phyloP scores from a whole-genome alignment of 176 grass and related monocot genomes.

The Oryza brachyantha region DNA sequence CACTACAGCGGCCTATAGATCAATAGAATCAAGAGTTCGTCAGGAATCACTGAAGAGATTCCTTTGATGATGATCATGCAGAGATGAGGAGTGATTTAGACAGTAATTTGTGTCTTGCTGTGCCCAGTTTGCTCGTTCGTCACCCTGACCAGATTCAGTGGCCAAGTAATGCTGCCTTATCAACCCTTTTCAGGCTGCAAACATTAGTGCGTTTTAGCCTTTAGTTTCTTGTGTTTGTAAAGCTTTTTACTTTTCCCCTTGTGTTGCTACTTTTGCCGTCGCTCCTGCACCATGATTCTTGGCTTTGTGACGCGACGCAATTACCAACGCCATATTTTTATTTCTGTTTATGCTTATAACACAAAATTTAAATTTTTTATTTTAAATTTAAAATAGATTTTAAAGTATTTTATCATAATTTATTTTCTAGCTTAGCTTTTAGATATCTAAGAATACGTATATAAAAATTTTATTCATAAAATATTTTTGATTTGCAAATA shows the following conservation, averaged over 20 bases:
- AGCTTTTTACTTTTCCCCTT: neutral
- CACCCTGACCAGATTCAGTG: slow-evolving; percentile 1
- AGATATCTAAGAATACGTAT: no score
- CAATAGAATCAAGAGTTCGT: neutral
- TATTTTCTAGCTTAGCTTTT: no score
- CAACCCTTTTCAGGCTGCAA: neutral
- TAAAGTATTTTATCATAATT: no score
- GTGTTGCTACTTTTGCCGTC: neutral
- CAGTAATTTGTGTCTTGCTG: no score
- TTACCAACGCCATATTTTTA: no score
- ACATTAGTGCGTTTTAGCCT: slow-evolving; percentile 17
- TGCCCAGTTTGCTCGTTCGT: neutral
- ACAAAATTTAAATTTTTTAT: no score
- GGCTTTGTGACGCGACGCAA: slow-evolving; percentile 27
- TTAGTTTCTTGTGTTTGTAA: neutral
- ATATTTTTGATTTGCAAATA: no score
- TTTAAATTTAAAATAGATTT: no score
- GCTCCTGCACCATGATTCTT: slow-evolving; percentile 22
- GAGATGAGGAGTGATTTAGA: no score
- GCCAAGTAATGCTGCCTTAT: neutral
- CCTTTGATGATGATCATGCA: neutral
- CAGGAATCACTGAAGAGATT: neutral
- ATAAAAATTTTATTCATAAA: no score
- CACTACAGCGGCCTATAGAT: neutral
- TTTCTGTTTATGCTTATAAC: no score